These are phyloP conservation scores for Dentipellis sp. DNA, from an alignment of 768 basidiomycete genomes.

Conservation along the genomic window DNA sequence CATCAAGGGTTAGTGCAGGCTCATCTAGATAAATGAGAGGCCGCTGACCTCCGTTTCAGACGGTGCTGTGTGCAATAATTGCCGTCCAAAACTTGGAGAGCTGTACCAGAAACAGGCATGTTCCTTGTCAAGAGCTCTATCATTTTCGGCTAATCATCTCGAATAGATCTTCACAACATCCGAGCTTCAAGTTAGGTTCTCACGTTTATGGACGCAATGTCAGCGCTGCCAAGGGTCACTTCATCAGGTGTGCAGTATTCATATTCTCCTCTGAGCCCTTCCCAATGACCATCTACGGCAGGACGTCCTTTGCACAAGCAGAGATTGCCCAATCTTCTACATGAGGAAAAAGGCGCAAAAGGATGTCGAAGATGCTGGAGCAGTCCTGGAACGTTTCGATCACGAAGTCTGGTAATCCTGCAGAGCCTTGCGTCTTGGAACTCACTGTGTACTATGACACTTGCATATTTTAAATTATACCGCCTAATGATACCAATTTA, in stretches of 20 bases:
- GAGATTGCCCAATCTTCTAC: slow-evolving; percentile 98
- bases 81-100: slow-evolving; percentile 75
- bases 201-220: slow-evolving; percentile 96
- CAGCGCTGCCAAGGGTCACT: slow-evolving; percentile 98
- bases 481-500: too few relatives aligned
- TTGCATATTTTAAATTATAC: not conserved
- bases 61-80: slow-evolving; percentile 93
- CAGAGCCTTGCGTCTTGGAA: not conserved
- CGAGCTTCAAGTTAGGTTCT: slow-evolving; percentile 81
- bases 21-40: not conserved
- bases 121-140: not conserved
- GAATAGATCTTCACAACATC: slow-evolving; percentile 47
- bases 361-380: slow-evolving; percentile 83
- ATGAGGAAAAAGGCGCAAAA: slow-evolving; percentile 98
- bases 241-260: slow-evolving; percentile 56
- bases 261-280: not conserved
- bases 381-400: slow-evolving; percentile 79
- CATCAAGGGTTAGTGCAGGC: slow-evolving; percentile 41
- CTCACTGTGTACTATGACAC: not conserved
- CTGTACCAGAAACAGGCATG: slow-evolving; percentile 86
- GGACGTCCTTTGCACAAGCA: slow-evolving; percentile 95
- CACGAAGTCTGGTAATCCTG: slow-evolving; percentile 51
- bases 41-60: slow-evolving; percentile 33
- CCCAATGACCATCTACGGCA: slow-evolving; percentile 26
- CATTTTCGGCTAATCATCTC: not conserved